Evolutionary conservation across 75 land plant genomes (phyloP).

Genomic region (Ceratopteris richardii): DNA sequence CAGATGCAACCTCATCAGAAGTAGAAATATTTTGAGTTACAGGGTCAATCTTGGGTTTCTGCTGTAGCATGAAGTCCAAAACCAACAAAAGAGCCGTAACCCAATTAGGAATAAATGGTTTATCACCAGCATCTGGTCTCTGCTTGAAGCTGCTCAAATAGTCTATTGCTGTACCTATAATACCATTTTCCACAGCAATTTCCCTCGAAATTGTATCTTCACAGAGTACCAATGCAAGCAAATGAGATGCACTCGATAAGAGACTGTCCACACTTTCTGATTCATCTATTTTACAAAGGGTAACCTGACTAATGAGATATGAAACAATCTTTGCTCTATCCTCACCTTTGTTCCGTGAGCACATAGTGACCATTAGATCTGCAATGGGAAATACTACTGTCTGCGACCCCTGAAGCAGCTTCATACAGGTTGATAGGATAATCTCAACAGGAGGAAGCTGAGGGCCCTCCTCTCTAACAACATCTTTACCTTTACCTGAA

Average conservation of each 20-base stretch:
- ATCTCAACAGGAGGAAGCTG: conserved; percentile 75
- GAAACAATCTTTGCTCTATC: conserved; percentile 56
- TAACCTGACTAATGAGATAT: conserved; percentile 64
- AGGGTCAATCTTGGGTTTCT: conserved; percentile 37
- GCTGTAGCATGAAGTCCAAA: conserved; percentile 71
- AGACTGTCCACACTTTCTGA: conserved; percentile 40
- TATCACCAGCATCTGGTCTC: conserved; percentile 17
- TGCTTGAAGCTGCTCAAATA: conserved; percentile 33
- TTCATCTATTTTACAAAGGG: conserved; percentile 46
- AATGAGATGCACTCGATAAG: conserved; percentile 61
- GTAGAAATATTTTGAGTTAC: conserved; percentile 25
- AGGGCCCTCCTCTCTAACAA: conserved; percentile 32
- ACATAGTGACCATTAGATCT: conserved; percentile 81
- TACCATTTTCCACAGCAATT: conserved; percentile 67
- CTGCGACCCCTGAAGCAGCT: conserved; percentile 61
- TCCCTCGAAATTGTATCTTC: conserved; percentile 72
- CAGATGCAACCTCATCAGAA: conserved; percentile 23
- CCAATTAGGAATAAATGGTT: conserved; percentile 43
- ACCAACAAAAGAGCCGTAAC: conserved; percentile 61
- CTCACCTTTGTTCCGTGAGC: conserved; percentile 69
- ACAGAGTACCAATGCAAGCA: conserved; percentile 70
- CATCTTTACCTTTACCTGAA: conserved; percentile 35
- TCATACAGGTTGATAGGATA: conserved; percentile 59
- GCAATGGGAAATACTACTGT: conserved; percentile 67
- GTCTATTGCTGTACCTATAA: conserved; percentile 43